phyloP scores from a whole-genome alignment of 2,329 filamentous ascomycete species.

The Sporothrix euskadiensis region DNA sequence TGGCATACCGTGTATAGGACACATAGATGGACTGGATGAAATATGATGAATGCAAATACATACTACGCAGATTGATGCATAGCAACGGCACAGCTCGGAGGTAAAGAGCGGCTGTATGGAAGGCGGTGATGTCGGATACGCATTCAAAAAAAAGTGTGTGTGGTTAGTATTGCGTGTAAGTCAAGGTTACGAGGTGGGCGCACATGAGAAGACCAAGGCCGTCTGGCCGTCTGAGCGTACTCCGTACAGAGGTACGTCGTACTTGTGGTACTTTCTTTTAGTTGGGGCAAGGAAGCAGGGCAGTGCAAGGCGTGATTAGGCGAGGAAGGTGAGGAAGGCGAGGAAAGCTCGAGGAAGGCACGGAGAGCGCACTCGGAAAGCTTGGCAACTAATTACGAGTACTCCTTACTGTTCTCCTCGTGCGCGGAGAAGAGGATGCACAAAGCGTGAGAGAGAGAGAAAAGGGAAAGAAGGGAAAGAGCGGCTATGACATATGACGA shows the following conservation, averaged over 20 bases:
- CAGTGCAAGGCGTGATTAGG: not conserved
- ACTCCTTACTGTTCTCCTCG: not conserved
- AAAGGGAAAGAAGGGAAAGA: not conserved
- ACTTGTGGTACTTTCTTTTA: too few species aligned
- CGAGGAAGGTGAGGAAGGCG: not conserved
- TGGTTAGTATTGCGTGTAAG: not conserved
- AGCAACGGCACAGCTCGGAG: not conserved
- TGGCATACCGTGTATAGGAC: not conserved
- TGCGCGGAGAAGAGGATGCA: not conserved
- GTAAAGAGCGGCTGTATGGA: not conserved
- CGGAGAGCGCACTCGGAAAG: too few species aligned
- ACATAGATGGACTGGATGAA: not conserved
- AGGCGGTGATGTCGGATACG: not conserved
- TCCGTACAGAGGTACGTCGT: not conserved
- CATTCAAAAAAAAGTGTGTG: not conserved
- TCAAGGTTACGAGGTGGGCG: not conserved
- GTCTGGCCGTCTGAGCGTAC: not conserved
- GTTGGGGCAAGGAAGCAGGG: not conserved
- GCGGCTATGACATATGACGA: not conserved
- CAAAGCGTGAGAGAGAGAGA: too few species aligned
- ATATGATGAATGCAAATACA: slow-evolving; percentile 2
- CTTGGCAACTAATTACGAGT: too few species aligned
- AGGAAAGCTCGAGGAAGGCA: not conserved
- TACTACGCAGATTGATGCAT: not conserved
- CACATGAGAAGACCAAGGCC: not conserved